Percentiles rank a stretch among this genome's conserved stretches.
phyloP scores from a whole-genome alignment of 1,284 basidiomycete species.

The Rugosomyces carneus region DNA sequence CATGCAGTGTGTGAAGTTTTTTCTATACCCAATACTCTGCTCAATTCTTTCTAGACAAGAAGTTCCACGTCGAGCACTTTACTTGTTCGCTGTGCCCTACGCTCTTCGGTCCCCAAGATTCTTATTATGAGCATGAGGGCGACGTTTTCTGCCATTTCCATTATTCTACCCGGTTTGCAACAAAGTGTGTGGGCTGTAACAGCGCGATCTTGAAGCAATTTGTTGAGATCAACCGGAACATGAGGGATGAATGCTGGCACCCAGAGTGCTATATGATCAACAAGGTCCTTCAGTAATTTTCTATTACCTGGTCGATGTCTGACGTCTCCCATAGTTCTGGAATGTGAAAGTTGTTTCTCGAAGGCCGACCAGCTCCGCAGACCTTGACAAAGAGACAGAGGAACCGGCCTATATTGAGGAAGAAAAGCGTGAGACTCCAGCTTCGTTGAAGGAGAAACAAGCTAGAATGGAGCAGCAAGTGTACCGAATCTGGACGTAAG shows the following conservation, averaged over 20 bases:
- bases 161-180: constrained; percentile 97
- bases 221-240: constrained; percentile 98
- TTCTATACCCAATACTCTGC: constrained; percentile 16
- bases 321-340: constrained; percentile 72
- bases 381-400: constrained; percentile 46
- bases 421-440: constrained; percentile 75
- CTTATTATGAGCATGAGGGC: constrained; percentile 97
- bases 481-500: constrained; percentile 95
- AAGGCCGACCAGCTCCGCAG: constrained; percentile 51
- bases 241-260: constrained; percentile 99
- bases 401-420: constrained; percentile 63
- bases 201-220: constrained; percentile 99
- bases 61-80: constrained; percentile 99
- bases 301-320: constrained; percentile 7
- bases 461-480: constrained; percentile 96
- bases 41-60: constrained; percentile 65
- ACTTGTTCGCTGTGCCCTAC: constrained; percentile 96
- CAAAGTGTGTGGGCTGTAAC: constrained; percentile 96
- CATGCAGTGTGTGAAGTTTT: constrained; percentile 74
- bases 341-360: constrained; percentile 93
- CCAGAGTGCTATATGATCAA: constrained; percentile 99
- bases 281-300: constrained; percentile 54
- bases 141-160: constrained; percentile 98
- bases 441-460: constrained; percentile 88
- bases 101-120: constrained; percentile 96